Percentiles rank a stretch among this genome's conserved stretches.
These are phyloP conservation scores for Aspergillus sergii DNA, from an alignment of 2,329 filamentous ascomycete species.

Conservation along the genomic window DNA sequence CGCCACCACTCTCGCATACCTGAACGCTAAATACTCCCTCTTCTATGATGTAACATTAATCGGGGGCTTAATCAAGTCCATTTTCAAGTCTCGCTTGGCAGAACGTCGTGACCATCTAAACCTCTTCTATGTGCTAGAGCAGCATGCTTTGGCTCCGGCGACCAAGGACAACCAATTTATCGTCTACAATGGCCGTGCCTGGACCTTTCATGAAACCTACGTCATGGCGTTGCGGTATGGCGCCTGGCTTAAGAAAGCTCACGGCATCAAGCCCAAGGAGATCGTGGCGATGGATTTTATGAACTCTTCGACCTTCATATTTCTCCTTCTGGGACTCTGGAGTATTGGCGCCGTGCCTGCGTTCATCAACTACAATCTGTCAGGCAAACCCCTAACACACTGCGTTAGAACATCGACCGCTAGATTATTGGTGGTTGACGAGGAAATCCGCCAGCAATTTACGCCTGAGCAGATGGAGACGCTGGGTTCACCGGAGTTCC, in stretches of 20 bases:
- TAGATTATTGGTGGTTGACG: constrained; percentile 70
- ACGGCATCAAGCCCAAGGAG: constrained; percentile 68
- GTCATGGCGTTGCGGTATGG: constrained; percentile 71
- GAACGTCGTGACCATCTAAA: constrained; percentile 65
- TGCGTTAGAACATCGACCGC: constrained; percentile 71
- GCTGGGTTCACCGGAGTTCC: constrained; percentile 44
- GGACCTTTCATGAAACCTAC: constrained; percentile 78
- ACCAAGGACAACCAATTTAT: constrained; percentile 57
- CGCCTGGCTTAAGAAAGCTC: constrained; percentile 68
- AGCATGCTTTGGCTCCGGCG: constrained; percentile 61
- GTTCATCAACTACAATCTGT: constrained; percentile 86
- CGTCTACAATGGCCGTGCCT: constrained; percentile 67
- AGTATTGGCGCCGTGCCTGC: constrained; percentile 79
- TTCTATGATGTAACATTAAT: constrained; percentile 68
- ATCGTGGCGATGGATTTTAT: constrained; percentile 80
- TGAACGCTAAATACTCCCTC: constrained; percentile 71
- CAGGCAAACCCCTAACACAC: constrained; percentile 70
- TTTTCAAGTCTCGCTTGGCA: constrained; percentile 48
- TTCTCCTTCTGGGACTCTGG: constrained; percentile 78
- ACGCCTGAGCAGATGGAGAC: constrained; percentile 43
- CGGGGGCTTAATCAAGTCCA: constrained; percentile 53
- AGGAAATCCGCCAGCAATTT: constrained; percentile 60
- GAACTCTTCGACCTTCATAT: constrained; percentile 78
- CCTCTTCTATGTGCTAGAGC: constrained; percentile 75
- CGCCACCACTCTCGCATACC: constrained; percentile 70